A percentile compares a stretch with the other conserved stretches of the same genome.
Evolutionary conservation across 441 rosid genomes (phyloP).

Genomic region (Biscutella auriculata): DNA sequence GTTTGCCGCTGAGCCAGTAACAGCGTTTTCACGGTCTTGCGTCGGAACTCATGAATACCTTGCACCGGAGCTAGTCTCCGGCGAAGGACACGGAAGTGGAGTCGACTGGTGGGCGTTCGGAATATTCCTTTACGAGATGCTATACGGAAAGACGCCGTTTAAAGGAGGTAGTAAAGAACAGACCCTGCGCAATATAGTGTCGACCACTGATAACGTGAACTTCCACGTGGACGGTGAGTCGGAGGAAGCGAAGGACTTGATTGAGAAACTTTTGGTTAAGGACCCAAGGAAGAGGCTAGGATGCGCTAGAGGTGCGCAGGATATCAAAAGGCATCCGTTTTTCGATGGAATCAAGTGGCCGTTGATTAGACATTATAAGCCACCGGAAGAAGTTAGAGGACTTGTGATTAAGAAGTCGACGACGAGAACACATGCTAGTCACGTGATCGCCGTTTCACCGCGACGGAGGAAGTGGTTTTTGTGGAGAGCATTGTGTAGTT

Average conservation of each 20-base stretch:
- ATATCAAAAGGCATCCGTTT: conserved; percentile 46
- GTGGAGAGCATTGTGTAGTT: conserved; percentile 19
- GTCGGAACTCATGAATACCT: conserved; percentile 63
- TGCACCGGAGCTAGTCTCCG: conserved; percentile 54
- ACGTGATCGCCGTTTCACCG: conserved; percentile 24
- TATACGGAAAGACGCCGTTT: conserved; percentile 49
- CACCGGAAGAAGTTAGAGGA: conserved; percentile 46
- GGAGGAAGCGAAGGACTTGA: conserved; percentile 41
- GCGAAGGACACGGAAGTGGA: conserved; percentile 47
- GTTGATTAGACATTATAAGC: conserved; percentile 45
- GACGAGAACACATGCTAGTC: conserved; percentile 21
- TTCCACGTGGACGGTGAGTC: conserved; percentile 24
- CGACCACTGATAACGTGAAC: conserved; percentile 22
- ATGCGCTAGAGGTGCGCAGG: conserved; percentile 43
- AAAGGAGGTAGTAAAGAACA: conserved; percentile 42
- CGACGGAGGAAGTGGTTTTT: conserved; percentile 19
- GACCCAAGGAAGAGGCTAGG: conserved; percentile 49
- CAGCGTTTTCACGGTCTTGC: conserved; percentile 41
- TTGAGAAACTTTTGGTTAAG: conserved; percentile 39
- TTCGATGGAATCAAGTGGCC: conserved; percentile 58
- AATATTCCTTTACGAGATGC: conserved; percentile 40
- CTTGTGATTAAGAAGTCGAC: conserved; percentile 24
- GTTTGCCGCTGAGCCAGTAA: conserved; percentile 45
- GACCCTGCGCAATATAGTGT: conserved; percentile 47
- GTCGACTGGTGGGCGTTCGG: conserved; percentile 79